Evolutionary conservation across 768 basidiomycete species (phyloP), one percentile per base, ranked within the genome.

Genomic region (Artomyces pyxidatus): DNA sequence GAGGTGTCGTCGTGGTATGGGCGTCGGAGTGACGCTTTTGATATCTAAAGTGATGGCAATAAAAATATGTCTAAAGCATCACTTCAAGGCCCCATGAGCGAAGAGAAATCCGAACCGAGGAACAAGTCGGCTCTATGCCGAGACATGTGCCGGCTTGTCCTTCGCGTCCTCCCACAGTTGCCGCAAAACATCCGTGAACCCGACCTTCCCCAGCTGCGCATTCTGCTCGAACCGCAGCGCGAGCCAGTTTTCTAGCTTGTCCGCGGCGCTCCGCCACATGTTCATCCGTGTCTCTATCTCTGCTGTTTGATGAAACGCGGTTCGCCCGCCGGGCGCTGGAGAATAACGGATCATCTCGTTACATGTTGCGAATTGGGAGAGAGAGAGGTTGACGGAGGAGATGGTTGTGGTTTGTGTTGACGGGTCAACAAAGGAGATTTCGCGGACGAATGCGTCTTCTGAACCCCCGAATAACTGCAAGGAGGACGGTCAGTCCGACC

Each of bases 281-380:
- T 78, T 71, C 78, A 87, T 77, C 47, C 88, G 80, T 3, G 88
- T 78, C 63, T 91, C 87, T 47, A 97, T 81, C 67, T 93, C 85
- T 2, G 94, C 94, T n/a, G 91, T 90, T 65, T 96, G 94, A 4
- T 71, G 64, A 63, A 97, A 97, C 25, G 73, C 60, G 8, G 92
- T 96, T 41, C 77, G 73, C 42, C 74, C 68, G 21, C 70, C 59
- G 0, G 78, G 74, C n/a, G 74, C 68, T 1, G 93, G 94, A 1
- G 75, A 73, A 63, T 97, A 97, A 48, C 79, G 81, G 67, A 97
- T 93, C 58, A 80, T 81, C 67, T 97, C 94, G 57, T 88, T 81
- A 63, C 90, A 95, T 32, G 85, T 89, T 54, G 90, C 86, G 59
- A 95, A 93, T 68, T 95, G 90, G n/a, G 91, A 92, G 25, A 96